Evolutionary conservation across 495 filamentous ascomycete species (phyloP).

Genomic region (Rhizodiscina lignyota): DNA sequence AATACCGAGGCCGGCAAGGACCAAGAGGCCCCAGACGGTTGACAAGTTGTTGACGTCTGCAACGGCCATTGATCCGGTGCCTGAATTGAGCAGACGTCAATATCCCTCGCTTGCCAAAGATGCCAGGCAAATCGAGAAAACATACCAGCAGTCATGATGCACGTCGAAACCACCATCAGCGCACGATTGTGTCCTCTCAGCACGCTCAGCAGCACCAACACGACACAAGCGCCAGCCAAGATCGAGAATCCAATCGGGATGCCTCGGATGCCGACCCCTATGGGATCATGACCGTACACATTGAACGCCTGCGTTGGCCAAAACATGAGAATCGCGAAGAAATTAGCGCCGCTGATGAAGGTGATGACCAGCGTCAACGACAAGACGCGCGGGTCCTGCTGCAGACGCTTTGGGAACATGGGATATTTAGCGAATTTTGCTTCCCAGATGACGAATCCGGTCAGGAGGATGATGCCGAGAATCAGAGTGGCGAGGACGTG

Average conservation of each 20-base stretch:
- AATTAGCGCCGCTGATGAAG: constrained; percentile 19
- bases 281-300: constrained; percentile 16
- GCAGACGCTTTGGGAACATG: constrained; percentile 15
- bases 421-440: constrained; percentile 11
- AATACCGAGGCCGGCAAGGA: constrained; percentile 16
- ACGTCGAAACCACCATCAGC: constrained; percentile 11
- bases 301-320: constrained; percentile 19
- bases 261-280: constrained; percentile 13
- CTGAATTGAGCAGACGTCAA: constrained; percentile 8
- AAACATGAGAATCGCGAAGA: constrained; percentile 20
- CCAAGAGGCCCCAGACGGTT: constrained; percentile 11
- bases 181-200: constrained; percentile 11
- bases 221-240: constrained; percentile 13
- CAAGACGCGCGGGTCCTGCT: constrained; percentile 10
- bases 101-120: no score
- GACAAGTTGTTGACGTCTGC: constrained; percentile 10
- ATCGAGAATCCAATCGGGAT: constrained; percentile 16
- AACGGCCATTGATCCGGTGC: constrained; percentile 13
- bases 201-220: constrained; percentile 11
- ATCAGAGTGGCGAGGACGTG: constrained; percentile 16
- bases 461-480: constrained; percentile 13
- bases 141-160: constrained; percentile 8
- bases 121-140: neutral
- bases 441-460: constrained; percentile 19
- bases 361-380: constrained; percentile 16